Evolutionary conservation across 2,329 filamentous ascomycete genomes (phyloP).

Genomic region (Calonectria naviculata): DNA sequence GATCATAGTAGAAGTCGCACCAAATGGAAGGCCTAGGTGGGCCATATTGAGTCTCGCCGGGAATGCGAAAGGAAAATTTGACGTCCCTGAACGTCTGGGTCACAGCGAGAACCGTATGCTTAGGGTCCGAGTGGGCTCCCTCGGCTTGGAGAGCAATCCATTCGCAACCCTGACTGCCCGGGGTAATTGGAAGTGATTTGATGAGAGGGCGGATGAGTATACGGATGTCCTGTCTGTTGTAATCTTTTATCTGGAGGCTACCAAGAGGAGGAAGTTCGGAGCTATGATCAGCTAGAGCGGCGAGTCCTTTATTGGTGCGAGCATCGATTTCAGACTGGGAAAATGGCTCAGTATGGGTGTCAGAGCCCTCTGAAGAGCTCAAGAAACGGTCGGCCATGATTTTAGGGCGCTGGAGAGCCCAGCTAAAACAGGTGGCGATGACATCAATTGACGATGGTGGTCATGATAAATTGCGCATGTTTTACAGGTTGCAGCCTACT

Average conservation of each 20-base stretch:
- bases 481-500: no score
- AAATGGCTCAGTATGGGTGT: no score
- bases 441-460: no score
- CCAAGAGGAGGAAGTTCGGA: constrained; percentile 62
- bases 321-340: no score
- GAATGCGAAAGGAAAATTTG: constrained; percentile 68
- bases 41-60: constrained; percentile 56
- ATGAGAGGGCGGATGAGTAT: constrained; percentile 67
- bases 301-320: no score
- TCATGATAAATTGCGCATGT: no score
- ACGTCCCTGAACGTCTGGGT: constrained; percentile 69
- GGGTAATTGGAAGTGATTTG: constrained; percentile 62
- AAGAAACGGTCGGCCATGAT: no score
- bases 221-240: constrained; percentile 65
- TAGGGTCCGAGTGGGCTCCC: constrained; percentile 60
- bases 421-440: no score
- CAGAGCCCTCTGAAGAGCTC: no score
- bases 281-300: no score
- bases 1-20: constrained; percentile 71
- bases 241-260: constrained; percentile 60
- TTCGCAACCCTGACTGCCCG: constrained; percentile 65
- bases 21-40: constrained; percentile 60
- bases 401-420: no score
- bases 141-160: constrained; percentile 67
- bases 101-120: constrained; percentile 67